phyloP scores from a whole-genome alignment of 768 basidiomycete species.

The Amanita thiersii region DNA sequence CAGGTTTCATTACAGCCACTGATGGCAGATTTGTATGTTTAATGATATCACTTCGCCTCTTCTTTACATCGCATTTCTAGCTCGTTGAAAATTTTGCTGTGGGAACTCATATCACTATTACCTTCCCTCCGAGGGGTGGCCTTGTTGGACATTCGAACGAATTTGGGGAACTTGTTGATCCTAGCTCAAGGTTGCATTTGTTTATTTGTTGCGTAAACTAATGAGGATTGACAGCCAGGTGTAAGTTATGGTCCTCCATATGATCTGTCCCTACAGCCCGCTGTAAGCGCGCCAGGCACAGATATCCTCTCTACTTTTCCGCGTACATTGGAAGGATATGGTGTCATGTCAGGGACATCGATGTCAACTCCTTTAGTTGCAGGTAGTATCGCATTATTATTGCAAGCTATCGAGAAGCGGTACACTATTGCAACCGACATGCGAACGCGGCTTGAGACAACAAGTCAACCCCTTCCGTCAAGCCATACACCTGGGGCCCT shows the following conservation, averaged over 20 bases:
- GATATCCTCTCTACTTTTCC: slow-evolving; percentile 42
- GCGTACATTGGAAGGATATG: slow-evolving; percentile 29
- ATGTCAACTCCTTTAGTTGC: slow-evolving; percentile 41
- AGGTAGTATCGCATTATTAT: slow-evolving; percentile 30
- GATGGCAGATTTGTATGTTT: slow-evolving; percentile 51
- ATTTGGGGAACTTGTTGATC: slow-evolving; percentile 46
- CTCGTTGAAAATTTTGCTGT: slow-evolving; percentile 44
- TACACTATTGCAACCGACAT: slow-evolving; percentile 18
- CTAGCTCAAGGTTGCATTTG: slow-evolving; percentile 31
- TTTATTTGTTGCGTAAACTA: not conserved
- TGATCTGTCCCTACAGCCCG: slow-evolving; percentile 50
- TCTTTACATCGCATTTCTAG: slow-evolving; percentile 23
- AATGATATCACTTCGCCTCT: no score
- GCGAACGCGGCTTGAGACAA: slow-evolving; percentile 38
- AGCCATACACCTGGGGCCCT: slow-evolving; percentile 32
- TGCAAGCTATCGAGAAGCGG: slow-evolving; percentile 28
- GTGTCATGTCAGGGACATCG: slow-evolving; percentile 33
- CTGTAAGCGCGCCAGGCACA: slow-evolving; percentile 45
- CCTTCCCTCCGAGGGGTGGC: slow-evolving; percentile 40
- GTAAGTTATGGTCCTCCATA: slow-evolving; percentile 49
- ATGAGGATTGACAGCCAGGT: not conserved
- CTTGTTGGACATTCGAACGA: slow-evolving; percentile 36
- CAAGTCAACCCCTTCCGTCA: slow-evolving; percentile 30
- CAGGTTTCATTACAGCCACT: slow-evolving; percentile 41
- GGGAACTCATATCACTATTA: slow-evolving; percentile 30